Evolutionary conservation across 441 rosid species (phyloP).

Genomic region (Gossypium davidsonii): DNA sequence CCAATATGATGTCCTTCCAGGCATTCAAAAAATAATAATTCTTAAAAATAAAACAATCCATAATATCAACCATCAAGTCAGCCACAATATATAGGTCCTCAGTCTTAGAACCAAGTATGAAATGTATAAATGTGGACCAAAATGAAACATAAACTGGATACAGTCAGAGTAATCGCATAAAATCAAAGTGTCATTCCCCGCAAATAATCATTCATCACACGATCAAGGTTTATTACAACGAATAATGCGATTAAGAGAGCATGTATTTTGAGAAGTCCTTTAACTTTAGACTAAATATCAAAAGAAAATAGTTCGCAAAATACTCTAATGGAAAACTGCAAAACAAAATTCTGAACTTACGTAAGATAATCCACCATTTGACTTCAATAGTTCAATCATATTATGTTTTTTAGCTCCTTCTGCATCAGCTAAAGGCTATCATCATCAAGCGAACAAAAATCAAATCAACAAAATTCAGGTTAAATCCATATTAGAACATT

Average conservation of each 20-base stretch:
- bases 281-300: not conserved
- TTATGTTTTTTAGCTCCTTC: constrained; percentile 84
- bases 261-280: not conserved
- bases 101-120: not conserved
- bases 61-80: not conserved
- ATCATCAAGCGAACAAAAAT: not conserved
- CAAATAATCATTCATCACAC: not conserved
- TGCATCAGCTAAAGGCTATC: constrained; percentile 95
- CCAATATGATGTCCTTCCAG: not conserved
- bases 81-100: not conserved
- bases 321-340: not conserved
- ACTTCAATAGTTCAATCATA: constrained; percentile 70
- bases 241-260: not conserved
- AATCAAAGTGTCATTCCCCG: not conserved
- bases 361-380: constrained; percentile 82
- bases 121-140: not conserved
- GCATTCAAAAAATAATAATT: not conserved
- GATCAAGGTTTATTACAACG: not conserved
- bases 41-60: not conserved
- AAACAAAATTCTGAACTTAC: constrained; percentile 39
- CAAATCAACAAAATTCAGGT: not conserved
- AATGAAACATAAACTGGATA: not conserved
- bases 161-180: not conserved
- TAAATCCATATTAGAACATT: not conserved
- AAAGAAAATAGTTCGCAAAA: not conserved